Evolutionary conservation across 805 yeast genomes (phyloP), one percentile per base, ranked within the genome.

Genomic region (Candida nemodendra): DNA sequence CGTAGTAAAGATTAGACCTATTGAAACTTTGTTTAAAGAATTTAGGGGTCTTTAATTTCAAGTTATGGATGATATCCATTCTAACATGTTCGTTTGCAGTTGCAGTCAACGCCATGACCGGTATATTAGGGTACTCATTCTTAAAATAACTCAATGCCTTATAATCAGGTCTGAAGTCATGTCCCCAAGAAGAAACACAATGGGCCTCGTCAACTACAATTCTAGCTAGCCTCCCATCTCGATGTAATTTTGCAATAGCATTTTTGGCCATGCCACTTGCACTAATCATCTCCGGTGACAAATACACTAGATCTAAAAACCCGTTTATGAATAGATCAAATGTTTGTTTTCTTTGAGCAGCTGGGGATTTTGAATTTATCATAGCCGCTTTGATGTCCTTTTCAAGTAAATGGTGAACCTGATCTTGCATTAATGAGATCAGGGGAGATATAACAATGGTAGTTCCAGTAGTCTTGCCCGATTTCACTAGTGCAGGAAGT

Each of bases 151-250:
- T 77, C 55, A 93, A 69, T 9, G 81, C 84, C 52, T 89, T 86
- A 65, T 93, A 93, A 61, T 93, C 98, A 0, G 98, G 97, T 36
- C 99, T 72, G 61, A 93, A 93, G 62, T 93, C 99, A 62, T 93
- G 99, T 15, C 99, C 99, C 99, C 99, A 93, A 9, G 95, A 84
- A 36, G 96, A 87, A 30, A 93, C 95, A 72, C 99, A 93, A 64
- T 93, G 99, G 0, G 99, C 99, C 57, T 88, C 99, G 64, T 93
- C 99, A 30, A 93, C 88, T 9, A 93, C 96, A 26, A 93, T 73
- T 37, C 98, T 69, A 0, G 97, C 95, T 25, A 93, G 65, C 50
- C 68, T 65, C 11, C 72, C 66, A 19, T 70, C 71, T 13, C 69
- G 65, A 57, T 84, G 69, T 6, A 93, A 65, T 34, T 62, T 68